Evolutionary conservation across 2,329 filamentous ascomycete species (phyloP).

Genomic region (Trichoderma asperellum): DNA sequence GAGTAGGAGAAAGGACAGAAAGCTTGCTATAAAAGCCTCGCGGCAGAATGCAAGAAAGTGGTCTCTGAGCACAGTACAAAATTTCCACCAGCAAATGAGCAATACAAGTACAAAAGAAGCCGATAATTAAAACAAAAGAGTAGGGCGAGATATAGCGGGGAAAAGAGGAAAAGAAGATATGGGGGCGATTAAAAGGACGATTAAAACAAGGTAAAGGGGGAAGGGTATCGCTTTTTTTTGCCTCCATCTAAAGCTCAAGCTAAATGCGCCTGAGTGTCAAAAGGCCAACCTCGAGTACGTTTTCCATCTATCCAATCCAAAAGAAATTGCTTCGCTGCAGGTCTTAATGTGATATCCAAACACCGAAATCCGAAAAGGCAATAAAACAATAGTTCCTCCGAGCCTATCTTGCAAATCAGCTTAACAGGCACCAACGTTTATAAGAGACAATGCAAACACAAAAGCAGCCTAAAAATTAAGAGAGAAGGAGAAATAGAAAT

Average conservation of each 20-base stretch:
- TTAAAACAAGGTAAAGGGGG: neutral
- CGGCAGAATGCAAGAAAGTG: neutral
- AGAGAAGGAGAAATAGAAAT: neutral
- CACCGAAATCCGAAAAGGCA: neutral
- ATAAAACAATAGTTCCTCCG: neutral
- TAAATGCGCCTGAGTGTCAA: constrained; percentile 14
- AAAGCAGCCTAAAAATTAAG: neutral
- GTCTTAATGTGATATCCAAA: constrained; percentile 11
- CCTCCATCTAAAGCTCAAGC: constrained; percentile 22
- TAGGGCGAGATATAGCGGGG: neutral
- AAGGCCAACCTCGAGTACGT: constrained; percentile 15
- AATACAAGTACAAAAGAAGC: constrained; percentile 4
- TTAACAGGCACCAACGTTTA: neutral
- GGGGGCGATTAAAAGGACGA: neutral
- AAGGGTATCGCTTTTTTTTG: constrained; percentile 29
- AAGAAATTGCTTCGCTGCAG: constrained; percentile 11
- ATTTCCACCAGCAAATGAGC: neutral
- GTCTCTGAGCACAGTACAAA: neutral
- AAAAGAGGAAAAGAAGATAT: neutral
- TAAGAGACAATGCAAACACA: neutral
- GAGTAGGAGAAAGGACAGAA: neutral
- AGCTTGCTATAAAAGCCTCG: neutral
- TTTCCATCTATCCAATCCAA: constrained; percentile 20
- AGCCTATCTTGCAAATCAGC: constrained; percentile 19
- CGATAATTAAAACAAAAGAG: neutral